phyloP scores from a whole-genome alignment of 495 filamentous ascomycete species.

The Podospora bellae-mahoneyi region DNA sequence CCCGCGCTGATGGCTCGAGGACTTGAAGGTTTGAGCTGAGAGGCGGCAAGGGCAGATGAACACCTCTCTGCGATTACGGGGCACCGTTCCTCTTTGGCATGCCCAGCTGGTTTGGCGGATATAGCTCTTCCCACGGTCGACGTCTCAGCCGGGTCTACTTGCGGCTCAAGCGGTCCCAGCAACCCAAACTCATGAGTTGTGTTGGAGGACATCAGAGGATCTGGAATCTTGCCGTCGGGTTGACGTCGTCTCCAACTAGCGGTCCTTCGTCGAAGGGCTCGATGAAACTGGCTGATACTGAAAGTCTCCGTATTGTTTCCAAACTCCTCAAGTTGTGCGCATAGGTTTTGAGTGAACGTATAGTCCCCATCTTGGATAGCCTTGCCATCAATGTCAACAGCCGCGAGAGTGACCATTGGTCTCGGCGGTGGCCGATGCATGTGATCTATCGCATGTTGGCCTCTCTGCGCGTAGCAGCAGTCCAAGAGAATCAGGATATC shows the following conservation, averaged over 20 bases:
- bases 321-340: background rate
- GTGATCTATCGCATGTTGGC: background rate
- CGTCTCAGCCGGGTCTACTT: no score
- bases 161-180: background rate
- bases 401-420: background rate
- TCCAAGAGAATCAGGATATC: background rate
- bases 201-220: background rate
- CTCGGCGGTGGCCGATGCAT: background rate
- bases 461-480: background rate
- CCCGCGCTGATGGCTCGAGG: background rate
- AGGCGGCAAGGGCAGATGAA: background rate
- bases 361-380: background rate
- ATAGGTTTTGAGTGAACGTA: background rate
- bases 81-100: background rate
- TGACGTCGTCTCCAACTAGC: background rate
- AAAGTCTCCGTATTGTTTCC: background rate
- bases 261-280: background rate
- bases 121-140: background rate
- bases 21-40: background rate
- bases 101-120: background rate
- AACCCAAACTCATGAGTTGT: background rate
- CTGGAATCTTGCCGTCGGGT: background rate
- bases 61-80: background rate
- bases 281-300: background rate
- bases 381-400: background rate